phyloP scores from a whole-genome alignment of 495 filamentous ascomycete species.

The Monascus purpureus region DNA sequence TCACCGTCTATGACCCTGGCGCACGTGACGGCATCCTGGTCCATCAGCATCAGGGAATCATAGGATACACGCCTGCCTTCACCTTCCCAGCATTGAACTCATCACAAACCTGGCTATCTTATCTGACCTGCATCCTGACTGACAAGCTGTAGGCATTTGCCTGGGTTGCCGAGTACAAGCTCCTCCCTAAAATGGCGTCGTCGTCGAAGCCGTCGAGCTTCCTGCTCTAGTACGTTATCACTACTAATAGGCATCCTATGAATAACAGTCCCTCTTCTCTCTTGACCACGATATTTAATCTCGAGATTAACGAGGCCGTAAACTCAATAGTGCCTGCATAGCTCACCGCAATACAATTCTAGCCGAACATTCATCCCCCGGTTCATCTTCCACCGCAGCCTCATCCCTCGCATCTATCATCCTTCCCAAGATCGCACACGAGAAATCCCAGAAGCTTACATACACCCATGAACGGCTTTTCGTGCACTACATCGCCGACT shows the following conservation, averaged over 20 bases:
- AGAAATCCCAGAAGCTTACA: slow-evolving; percentile 71
- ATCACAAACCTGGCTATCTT: too few species aligned
- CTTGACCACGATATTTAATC: neutral
- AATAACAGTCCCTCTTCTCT: too few species aligned
- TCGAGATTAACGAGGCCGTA: slow-evolving; percentile 3
- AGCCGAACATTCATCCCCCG: slow-evolving; percentile 68
- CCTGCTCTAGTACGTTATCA: slow-evolving; percentile 57
- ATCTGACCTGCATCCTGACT: too few species aligned
- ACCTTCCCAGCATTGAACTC: too few species aligned
- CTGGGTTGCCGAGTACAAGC: too few species aligned
- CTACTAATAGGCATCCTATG: neutral
- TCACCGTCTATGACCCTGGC: too few species aligned
- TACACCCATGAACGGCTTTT: slow-evolving; percentile 83
- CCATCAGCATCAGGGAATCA: too few species aligned
- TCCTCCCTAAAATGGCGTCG: too few species aligned
- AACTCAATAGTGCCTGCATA: slow-evolving; percentile 60
- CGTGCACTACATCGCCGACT: slow-evolving; percentile 89
- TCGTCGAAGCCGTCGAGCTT: slow-evolving; percentile 63
- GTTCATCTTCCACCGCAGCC: slow-evolving; percentile 52
- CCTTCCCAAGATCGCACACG: slow-evolving; percentile 86
- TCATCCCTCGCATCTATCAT: slow-evolving; percentile 86
- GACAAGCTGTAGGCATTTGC: too few species aligned
- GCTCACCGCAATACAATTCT: slow-evolving; percentile 85
- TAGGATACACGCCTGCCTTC: too few species aligned
- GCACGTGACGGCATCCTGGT: too few species aligned